Conservation (phyloP, 2,329 filamentous ascomycete species). For the Cryphonectria carpinicola region DNA sequence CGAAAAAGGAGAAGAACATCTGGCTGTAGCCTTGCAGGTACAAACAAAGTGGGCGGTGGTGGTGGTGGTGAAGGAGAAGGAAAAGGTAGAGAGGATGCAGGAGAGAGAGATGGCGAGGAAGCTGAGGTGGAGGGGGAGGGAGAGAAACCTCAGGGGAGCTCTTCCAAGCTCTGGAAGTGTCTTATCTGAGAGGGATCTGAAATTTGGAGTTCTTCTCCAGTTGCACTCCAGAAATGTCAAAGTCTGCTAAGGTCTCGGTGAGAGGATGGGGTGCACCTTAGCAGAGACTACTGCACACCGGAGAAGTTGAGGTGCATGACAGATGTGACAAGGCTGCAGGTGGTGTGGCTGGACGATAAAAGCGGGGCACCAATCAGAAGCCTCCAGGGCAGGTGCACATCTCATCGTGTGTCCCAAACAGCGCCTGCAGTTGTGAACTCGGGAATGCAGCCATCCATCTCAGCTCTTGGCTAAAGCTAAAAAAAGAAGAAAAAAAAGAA, state of each 20-base stretch:
- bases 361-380: constrained; percentile 11
- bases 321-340: constrained; percentile 15
- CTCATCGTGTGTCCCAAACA: not conserved
- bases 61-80: not conserved
- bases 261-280: not conserved
- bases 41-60: not conserved
- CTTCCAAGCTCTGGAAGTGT: not conserved
- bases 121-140: not conserved
- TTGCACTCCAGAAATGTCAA: constrained; percentile 22
- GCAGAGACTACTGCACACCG: constrained; percentile 16
- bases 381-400: constrained; percentile 6
- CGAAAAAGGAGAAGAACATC: not conserved
- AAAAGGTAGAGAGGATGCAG: not conserved
- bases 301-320: constrained; percentile 22
- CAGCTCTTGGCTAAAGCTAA: not conserved
- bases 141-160: not conserved
- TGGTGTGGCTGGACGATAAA: constrained; percentile 26
- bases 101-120: not conserved
- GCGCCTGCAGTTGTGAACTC: not conserved
- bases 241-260: constrained; percentile 15
- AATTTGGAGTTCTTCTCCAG: constrained; percentile 11
- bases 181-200: not conserved
- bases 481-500: not conserved
- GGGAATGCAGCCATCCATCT: not conserved
- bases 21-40: not conserved